These are phyloP conservation scores for Leavenworthia alabamica DNA, from an alignment of 345 rosid species.

Conservation along the genomic window DNA sequence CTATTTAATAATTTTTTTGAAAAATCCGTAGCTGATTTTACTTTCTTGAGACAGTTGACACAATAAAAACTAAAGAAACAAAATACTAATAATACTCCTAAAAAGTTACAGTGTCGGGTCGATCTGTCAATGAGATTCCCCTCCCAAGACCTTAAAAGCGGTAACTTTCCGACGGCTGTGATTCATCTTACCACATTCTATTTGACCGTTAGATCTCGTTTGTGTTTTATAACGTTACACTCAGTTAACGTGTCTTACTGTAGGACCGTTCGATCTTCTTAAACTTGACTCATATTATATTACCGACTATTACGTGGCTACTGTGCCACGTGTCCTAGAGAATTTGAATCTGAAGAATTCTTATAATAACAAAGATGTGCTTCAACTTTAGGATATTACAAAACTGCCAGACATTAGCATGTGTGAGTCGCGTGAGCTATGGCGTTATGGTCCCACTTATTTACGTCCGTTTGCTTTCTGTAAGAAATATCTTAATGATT, in stretches of 20 bases:
- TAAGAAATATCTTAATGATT: not conserved
- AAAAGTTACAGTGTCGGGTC: slow-evolving; percentile 4
- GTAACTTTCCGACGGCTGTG: slow-evolving; percentile 20
- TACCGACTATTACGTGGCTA: not conserved
- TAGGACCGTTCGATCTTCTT: slow-evolving; percentile 14
- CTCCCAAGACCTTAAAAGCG: slow-evolving; percentile 20
- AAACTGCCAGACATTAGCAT: slow-evolving; percentile 8
- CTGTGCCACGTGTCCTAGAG: not conserved
- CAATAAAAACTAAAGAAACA: not conserved
- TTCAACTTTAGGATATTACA: slow-evolving; percentile 9
- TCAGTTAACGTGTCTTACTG: slow-evolving; percentile 11
- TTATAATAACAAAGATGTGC: not conserved
- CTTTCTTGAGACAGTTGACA: slow-evolving; percentile 12
- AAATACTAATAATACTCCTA: no score
- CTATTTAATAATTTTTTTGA: not conserved
- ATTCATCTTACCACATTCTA: not conserved
- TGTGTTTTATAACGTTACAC: slow-evolving; percentile 16
- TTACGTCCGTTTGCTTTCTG: not conserved
- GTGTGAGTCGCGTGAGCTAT: slow-evolving; percentile 25
- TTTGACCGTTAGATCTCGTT: slow-evolving; percentile 15
- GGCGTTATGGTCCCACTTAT: slow-evolving; percentile 5
- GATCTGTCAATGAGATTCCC: slow-evolving; percentile 23
- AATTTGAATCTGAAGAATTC: slow-evolving; percentile 5
- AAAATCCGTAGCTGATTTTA: not conserved
- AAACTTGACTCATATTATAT: not conserved